Evolutionary conservation across 352 stramenopile species (phyloP).

Genomic region (Phytophthora agathidicida): DNA sequence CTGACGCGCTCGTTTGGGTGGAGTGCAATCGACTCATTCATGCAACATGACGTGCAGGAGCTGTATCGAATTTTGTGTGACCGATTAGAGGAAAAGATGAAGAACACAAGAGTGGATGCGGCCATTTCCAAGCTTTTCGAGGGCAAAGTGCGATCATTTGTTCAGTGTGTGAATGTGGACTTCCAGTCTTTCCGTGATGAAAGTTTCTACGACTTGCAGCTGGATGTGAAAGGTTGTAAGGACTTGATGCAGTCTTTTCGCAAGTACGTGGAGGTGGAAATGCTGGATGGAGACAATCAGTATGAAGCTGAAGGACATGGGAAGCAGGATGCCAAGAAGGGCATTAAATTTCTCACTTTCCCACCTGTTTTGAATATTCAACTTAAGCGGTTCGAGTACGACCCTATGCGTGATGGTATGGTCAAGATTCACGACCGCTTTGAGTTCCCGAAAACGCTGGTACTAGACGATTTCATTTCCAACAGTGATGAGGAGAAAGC

Average conservation of each 20-base stretch:
- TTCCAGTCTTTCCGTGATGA: conserved; percentile 90
- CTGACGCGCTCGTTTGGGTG: conserved; percentile 94
- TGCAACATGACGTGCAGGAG: conserved; percentile 94
- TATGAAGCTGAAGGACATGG: conserved; percentile 90
- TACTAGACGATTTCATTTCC: conserved; percentile 70
- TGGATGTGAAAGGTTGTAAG: conserved; percentile 92
- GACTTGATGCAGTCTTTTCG: conserved; percentile 91
- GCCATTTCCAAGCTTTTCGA: conserved; percentile 90
- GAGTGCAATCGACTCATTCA: conserved; percentile 91
- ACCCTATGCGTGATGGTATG: conserved; percentile 86
- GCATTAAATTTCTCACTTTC: conserved; percentile 83
- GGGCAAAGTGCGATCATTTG: conserved; percentile 88
- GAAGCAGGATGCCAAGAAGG: conserved; percentile 93
- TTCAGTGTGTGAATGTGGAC: conserved; percentile 92
- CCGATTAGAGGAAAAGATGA: conserved; percentile 94
- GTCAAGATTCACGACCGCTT: conserved; percentile 92
- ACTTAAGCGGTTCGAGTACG: conserved; percentile 92
- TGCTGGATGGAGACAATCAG: conserved; percentile 94
- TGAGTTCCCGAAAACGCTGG: conserved; percentile 79
- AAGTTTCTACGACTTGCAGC: conserved; percentile 93
- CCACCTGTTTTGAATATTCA: conserved; percentile 93
- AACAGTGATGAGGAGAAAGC: conserved; percentile 6
- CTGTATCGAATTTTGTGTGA: conserved; percentile 92
- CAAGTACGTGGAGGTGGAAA: conserved; percentile 93
- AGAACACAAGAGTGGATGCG: conserved; percentile 80